Evolutionary conservation across 352 stramenopile genomes (phyloP).

Genomic region (Globisporangium rhizosaccharum): DNA sequence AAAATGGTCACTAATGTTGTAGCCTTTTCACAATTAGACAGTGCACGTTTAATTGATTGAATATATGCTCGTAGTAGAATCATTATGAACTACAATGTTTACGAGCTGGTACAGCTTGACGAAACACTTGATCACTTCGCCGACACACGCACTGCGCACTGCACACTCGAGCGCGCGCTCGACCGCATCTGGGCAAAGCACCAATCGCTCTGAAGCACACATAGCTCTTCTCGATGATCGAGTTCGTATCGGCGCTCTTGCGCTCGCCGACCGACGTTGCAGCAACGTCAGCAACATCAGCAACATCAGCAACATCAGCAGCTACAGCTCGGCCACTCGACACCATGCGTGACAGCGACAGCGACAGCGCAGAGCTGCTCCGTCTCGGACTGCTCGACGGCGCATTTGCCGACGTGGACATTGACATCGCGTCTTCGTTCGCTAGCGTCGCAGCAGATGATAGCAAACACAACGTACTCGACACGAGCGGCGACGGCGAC

Average conservation of each 20-base stretch:
- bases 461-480: background rate
- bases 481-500: no score
- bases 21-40: no score
- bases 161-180: no score
- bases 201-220: no score
- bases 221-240: background rate
- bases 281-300: background rate
- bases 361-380: background rate
- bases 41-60: no score
- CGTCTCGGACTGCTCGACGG: slow-evolving; percentile 8
- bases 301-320: background rate
- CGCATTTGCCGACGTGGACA: slow-evolving; percentile 15
- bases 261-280: slow-evolving; percentile 6
- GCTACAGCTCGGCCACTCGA: background rate
- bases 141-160: no score
- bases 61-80: no score
- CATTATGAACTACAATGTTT: no score
- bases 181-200: no score
- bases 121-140: no score
- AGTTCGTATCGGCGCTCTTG: background rate
- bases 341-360: background rate
- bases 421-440: slow-evolving; percentile 15
- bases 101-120: no score
- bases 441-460: slow-evolving; percentile 14
- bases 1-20: no score